phyloP scores from a whole-genome alignment of 441 rosid genomes.

The Bruguiera hainesii region DNA sequence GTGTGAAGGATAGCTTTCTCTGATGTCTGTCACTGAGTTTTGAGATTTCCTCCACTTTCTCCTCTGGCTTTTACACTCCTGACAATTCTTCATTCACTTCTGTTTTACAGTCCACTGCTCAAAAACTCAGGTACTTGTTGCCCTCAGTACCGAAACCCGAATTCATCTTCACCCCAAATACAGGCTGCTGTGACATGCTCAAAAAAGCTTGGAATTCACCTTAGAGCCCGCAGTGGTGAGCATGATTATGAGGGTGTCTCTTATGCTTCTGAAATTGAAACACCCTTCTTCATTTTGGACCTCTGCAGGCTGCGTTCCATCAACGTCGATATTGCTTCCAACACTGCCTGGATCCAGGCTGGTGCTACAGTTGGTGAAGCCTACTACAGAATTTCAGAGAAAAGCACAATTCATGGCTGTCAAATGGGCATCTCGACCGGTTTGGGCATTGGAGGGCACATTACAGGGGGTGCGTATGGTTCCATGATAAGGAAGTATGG shows the following conservation, averaged over 20 bases:
- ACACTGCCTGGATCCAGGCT: slow-evolving; percentile 44
- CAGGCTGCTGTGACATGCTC: slow-evolving; percentile 45
- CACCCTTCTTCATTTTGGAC: slow-evolving; percentile 17
- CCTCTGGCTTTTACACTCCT: slow-evolving; percentile 23
- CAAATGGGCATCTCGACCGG: slow-evolving; percentile 53
- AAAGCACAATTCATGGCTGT: slow-evolving; percentile 42
- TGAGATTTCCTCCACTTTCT: neutral
- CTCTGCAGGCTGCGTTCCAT: slow-evolving; percentile 31
- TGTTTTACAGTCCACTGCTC: slow-evolving; percentile 45
- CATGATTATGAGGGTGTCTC: no score
- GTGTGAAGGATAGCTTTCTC: slow-evolving; percentile 3
- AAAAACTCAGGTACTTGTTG: slow-evolving; percentile 39
- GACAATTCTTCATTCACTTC: slow-evolving; percentile 31
- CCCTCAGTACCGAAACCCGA: slow-evolving; percentile 40
- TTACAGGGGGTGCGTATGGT: slow-evolving; percentile 56
- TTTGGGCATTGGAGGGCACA: slow-evolving; percentile 54
- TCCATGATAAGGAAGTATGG: slow-evolving; percentile 57
- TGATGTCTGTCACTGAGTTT: neutral
- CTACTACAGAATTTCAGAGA: slow-evolving; percentile 46
- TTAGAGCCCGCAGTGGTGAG: slow-evolving; percentile 30
- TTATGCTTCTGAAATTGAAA: no score
- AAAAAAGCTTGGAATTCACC: slow-evolving; percentile 36
- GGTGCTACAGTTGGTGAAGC: slow-evolving; percentile 51
- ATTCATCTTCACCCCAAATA: slow-evolving; percentile 41
- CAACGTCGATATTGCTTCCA: slow-evolving; percentile 26